phyloP scores from a whole-genome alignment of 2,329 filamentous ascomycete species.

The Penicillium sumatraense region DNA sequence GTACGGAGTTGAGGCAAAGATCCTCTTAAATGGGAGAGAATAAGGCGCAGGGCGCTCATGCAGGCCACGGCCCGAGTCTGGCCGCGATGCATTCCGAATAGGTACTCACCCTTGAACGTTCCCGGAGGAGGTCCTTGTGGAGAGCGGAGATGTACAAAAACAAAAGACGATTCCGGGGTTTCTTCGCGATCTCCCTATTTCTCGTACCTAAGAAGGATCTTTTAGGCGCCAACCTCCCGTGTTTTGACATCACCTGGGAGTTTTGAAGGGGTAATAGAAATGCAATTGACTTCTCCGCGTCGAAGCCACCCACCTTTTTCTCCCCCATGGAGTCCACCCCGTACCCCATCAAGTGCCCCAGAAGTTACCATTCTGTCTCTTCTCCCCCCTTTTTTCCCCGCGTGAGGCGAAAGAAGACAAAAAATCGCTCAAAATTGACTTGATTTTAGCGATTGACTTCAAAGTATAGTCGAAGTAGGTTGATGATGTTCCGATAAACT shows the following conservation, averaged over 20 bases:
- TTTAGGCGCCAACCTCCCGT: conserved; percentile 1
- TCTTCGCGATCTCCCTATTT: conserved; percentile 16
- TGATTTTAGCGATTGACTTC: not conserved
- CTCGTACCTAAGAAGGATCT: conserved; percentile 5
- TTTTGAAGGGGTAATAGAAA: conserved; percentile 7
- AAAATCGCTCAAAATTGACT: not conserved
- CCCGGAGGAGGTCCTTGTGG: not conserved
- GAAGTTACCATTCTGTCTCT: too few relatives aligned
- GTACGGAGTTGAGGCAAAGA: not conserved
- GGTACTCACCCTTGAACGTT: not conserved
- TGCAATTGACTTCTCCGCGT: conserved; percentile 3
- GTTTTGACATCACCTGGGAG: not conserved
- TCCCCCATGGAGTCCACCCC: not conserved
- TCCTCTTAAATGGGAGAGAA: not conserved
- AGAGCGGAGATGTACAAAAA: not conserved
- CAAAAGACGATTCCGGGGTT: not conserved
- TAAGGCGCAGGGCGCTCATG: not conserved
- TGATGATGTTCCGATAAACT: not conserved
- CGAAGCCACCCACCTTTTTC: not conserved
- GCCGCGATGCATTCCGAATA: not conserved
- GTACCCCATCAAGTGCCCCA: not conserved
- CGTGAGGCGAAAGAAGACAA: not conserved
- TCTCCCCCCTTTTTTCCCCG: not conserved
- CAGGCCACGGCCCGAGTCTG: not conserved
- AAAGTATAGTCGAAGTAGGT: not conserved